A percentile compares a stretch with the other conserved stretches of the same genome.
These are phyloP conservation scores for Camillea tinctor DNA, from an alignment of 2,329 filamentous ascomycete genomes.

Conservation along the genomic window DNA sequence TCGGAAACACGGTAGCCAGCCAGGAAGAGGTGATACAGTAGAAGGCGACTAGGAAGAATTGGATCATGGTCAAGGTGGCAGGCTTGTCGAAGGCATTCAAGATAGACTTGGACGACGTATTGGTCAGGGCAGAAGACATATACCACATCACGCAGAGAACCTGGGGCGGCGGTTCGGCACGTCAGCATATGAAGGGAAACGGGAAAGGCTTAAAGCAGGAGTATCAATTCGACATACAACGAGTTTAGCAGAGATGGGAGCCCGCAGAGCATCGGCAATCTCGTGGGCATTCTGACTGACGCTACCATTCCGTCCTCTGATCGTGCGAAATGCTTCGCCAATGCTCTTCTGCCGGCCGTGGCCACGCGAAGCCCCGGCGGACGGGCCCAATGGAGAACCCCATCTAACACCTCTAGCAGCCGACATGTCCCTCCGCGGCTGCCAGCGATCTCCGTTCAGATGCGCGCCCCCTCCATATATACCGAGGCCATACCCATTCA, in stretches of 20 bases:
- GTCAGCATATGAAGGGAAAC: conserved; percentile 31
- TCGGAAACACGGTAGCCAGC: conserved; percentile 70
- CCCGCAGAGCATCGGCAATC: conserved; percentile 84
- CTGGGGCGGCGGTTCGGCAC: conserved; percentile 51
- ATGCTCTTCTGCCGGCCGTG: conserved; percentile 74
- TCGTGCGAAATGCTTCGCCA: conserved; percentile 80
- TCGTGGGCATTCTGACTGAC: conserved; percentile 92
- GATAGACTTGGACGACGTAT: conserved; percentile 97
- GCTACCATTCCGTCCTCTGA: conserved; percentile 77
- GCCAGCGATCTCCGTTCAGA: conserved; percentile 32
- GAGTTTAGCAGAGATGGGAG: conserved; percentile 83
- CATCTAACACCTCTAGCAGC: conserved; percentile 30
- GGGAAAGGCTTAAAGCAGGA: conserved; percentile 7
- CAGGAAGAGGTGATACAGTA: conserved; percentile 82
- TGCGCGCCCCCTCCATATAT: conserved; percentile 28
- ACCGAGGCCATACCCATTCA: conserved; percentile 32
- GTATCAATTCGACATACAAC: conserved; percentile 59
- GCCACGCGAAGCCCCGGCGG: conserved; percentile 25
- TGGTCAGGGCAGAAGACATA: conserved; percentile 89
- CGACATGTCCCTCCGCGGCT: conserved; percentile 27
- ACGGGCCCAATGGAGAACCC: conserved; percentile 25
- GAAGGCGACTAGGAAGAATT: conserved; percentile 88
- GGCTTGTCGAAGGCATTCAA: conserved; percentile 88
- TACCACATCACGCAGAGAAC: conserved; percentile 89
- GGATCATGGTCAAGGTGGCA: conserved; percentile 84